A percentile compares a stretch with the other conserved stretches of the same genome.
Conservation (phyloP, 371 early-diverging fungal species). For the Rhizopus arrhizus region DNA sequence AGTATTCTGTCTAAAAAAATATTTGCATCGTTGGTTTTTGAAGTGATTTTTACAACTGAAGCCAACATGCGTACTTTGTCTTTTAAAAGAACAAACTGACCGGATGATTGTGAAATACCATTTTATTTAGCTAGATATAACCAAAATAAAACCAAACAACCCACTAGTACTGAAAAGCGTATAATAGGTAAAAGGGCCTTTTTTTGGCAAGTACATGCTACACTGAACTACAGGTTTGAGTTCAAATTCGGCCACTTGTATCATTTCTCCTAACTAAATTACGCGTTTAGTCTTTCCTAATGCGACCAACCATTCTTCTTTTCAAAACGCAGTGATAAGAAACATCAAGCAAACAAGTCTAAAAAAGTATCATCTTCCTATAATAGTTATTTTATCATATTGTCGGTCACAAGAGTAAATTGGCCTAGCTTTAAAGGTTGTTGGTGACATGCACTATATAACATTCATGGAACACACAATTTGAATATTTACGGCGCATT, state of each 20-base stretch:
- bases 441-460: slow-evolving; percentile 41
- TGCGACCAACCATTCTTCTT: slow-evolving; percentile 24
- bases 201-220: too few relatives aligned
- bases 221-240: background rate
- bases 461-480: slow-evolving; percentile 40
- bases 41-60: too few relatives aligned
- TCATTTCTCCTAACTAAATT: slow-evolving; percentile 22
- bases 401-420: slow-evolving; percentile 8
- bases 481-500: slow-evolving; percentile 39
- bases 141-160: too few relatives aligned
- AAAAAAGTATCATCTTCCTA: slow-evolving; percentile 27
- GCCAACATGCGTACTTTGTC: too few relatives aligned
- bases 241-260: slow-evolving; percentile 44
- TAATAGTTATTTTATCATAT: slow-evolving; percentile 42
- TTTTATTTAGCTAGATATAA: too few relatives aligned
- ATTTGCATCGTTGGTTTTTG: too few relatives aligned
- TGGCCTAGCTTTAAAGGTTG: slow-evolving; percentile 28
- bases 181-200: too few relatives aligned
- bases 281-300: slow-evolving; percentile 27
- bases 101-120: too few relatives aligned
- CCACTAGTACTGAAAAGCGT: too few relatives aligned
- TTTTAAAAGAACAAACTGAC: too few relatives aligned
- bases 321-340: slow-evolving; percentile 30
- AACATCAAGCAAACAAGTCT: slow-evolving; percentile 26
- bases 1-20: too few relatives aligned